These are phyloP conservation scores for Colletotrichum sp. DNA, from an alignment of 2,329 filamentous ascomycete species.

Conservation along the genomic window DNA sequence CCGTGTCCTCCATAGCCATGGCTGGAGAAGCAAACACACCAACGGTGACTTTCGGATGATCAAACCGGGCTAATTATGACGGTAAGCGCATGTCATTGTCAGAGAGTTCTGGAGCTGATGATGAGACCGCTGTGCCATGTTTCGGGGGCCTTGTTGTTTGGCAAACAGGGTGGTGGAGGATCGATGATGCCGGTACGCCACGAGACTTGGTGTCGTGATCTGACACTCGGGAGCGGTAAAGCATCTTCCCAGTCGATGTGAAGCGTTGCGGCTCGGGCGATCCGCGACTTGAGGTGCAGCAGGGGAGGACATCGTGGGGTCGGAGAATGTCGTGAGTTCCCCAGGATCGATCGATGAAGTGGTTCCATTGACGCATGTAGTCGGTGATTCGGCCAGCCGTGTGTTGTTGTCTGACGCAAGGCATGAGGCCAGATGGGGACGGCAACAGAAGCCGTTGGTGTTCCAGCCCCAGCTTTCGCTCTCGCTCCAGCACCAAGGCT, in stretches of 20 bases:
- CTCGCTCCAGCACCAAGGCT: not conserved
- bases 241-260: not conserved
- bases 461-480: not conserved
- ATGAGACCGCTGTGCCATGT: not conserved
- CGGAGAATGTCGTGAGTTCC: not conserved
- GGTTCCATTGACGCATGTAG: not conserved
- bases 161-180: not conserved
- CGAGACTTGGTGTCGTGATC: not conserved
- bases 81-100: not conserved
- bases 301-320: not conserved
- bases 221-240: not conserved
- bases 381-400: not conserved
- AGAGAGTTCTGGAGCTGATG: not conserved
- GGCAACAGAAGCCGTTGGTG: not conserved
- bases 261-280: not conserved
- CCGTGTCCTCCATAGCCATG: not conserved
- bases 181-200: not conserved
- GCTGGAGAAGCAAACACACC: not conserved
- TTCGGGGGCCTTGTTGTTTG: slow-evolving; percentile 3
- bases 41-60: not conserved
- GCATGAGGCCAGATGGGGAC: not conserved
- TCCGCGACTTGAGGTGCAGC: not conserved
- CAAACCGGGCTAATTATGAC: not conserved
- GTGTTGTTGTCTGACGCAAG: not conserved
- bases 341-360: not conserved